Base-by-base conservation (phyloP, 495 filamentous ascomycete genomes). In the Aspergillus biplanus region DNA sequence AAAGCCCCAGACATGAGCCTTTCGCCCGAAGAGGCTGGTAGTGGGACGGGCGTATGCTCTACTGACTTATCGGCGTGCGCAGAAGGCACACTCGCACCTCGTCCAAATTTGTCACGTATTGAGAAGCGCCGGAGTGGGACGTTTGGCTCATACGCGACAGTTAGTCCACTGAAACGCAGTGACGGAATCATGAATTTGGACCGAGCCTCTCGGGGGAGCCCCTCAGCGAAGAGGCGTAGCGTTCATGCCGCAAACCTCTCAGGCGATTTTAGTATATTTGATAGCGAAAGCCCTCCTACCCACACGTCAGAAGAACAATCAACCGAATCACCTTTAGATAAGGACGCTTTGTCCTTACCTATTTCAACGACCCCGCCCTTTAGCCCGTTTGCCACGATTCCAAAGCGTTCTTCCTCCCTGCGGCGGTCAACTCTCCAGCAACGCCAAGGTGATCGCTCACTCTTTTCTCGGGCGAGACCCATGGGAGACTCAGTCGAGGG, bases 171-270 rank as follows among this genome's bases (percentile, higher is more conserved):
- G 49, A 98, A 98, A 78, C 86, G 96, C 53, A 96, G 87, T 67
- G 95, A 99, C 74, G 89, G 90, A 6, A 89, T 89, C 13, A 95
- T 96, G 90, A 90, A 91, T 68, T 73, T 96, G 13, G 94, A 96
- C 65, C 87, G 89, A 54, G 78, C 86, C 15, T 86, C 82, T 61
- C 79, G 89, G n/a, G 91, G 89, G 39, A 97, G 90, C 66, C 92
- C 93, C 2, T 89, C 92, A 21, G 87, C 91, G 12, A 97, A 97
- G 81, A 83, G 93, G 50, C 86, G 93, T 61, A 96, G 92, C 71
- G 76, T 94, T 39, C 91, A 95, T 66, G 87, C 87, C 11, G 79
- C 86, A 0, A 85, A 78, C 52, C 78, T 89, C 52, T 77, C 80
- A 32, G 65, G 81, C 21, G 83, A 87, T 62, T 90, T 91, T 71